Evolutionary conservation across 2,329 filamentous ascomycete species (phyloP), one percentile per base, ranked within the genome.

Genomic region (Cytospora mali): DNA sequence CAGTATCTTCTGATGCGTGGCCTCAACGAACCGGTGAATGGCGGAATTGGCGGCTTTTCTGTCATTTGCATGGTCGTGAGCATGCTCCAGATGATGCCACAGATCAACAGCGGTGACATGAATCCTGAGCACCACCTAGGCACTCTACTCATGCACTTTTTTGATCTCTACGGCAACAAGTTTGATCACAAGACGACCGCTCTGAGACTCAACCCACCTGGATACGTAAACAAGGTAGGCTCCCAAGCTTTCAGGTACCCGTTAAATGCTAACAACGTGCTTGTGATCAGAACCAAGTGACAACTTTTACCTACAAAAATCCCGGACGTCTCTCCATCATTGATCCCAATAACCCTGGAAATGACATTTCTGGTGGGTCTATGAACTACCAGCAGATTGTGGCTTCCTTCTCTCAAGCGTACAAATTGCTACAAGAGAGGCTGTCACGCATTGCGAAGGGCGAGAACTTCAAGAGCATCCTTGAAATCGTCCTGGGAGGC

Each of bases 21-120:
- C 0, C 80, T 97, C 58, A 97, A 97, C 69, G 95, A 99, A 75
- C 93, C 96, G 4, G 90, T 91, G 48, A 91, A 88, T 65, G 95
- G 95, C 61, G 95, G 95, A 3, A 87, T 99, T 58, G 95, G 95
- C 59, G 95, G 95, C 3, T 98, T 97, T 73, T 92, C 93, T 1
- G 90, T 96, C 67, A 97, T 94, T 61, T 99, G 95, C 78, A 81
- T 99, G 66, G 91, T 97, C 6, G 91, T 95, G 63, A 95, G 91
- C 79, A 87, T 97, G 75, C 78, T 98, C 53, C 91, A 97, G 72
- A 81, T 91, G 67, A 86, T 93, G 80, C 91, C 92, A 11, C 83
- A 88, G 65, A 80, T 88, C 1, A 86, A 91, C 68, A 86, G 83
- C 65, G 76, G 82, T 28, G 83, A 80, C 62, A 78, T 90, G 70